Percentiles rank a stretch among this genome's conserved stretches.
phyloP scores from a whole-genome alignment of 768 basidiomycete species.

The Epithele typhae region DNA sequence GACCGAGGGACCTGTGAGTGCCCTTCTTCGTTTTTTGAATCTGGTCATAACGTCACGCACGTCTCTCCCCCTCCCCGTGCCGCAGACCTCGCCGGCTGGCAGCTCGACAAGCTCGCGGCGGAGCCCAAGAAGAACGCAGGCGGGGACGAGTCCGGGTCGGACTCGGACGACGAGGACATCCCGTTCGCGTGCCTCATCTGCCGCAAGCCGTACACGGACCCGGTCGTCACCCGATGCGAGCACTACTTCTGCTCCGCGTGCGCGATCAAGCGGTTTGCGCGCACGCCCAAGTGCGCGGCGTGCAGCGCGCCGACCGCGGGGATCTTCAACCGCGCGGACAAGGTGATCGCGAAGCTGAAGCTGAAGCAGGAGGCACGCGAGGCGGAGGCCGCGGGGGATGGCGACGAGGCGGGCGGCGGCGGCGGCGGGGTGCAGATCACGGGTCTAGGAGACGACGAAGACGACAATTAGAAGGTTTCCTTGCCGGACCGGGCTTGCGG shows the following conservation, averaged over 20 bases:
- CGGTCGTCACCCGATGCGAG: constrained; percentile 92
- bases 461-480: constrained; percentile 15
- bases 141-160: constrained; percentile 60
- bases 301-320: constrained; percentile 92
- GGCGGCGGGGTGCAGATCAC: constrained; percentile 41
- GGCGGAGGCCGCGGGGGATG: constrained; percentile 12
- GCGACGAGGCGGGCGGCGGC: constrained; percentile 42
- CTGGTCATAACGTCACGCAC: background rate
- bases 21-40: background rate
- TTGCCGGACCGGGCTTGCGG: no score
- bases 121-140: constrained; percentile 56
- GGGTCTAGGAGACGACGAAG: constrained; percentile 39
- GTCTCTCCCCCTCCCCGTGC: constrained; percentile 2
- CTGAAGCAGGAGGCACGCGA: constrained; percentile 49
- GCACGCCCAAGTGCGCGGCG: constrained; percentile 93
- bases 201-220: constrained; percentile 90
- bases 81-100: constrained; percentile 95
- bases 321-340: constrained; percentile 94
- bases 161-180: constrained; percentile 80
- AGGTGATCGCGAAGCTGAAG: constrained; percentile 84
- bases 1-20: constrained; percentile 90
- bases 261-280: constrained; percentile 91
- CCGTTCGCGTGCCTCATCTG: constrained; percentile 99
- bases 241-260: constrained; percentile 96
- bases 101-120: constrained; percentile 90